Conservation (phyloP, 2,329 filamentous ascomycete genomes). For the Pseudocercospora pini-densiflorae region DNA sequence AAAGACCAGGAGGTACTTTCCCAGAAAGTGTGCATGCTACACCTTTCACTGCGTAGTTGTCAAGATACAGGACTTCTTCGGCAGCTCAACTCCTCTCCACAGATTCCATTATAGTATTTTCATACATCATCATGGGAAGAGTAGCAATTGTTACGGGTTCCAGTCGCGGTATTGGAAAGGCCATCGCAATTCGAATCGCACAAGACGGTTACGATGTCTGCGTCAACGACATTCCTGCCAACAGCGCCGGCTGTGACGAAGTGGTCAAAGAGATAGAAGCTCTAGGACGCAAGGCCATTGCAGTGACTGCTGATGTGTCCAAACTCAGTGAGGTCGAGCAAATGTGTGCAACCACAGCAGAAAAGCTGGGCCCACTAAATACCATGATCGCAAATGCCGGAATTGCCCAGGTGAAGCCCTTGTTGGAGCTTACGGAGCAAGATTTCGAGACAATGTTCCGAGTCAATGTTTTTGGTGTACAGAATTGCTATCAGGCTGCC, state of each 20-base stretch:
- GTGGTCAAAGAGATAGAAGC: constrained; percentile 57
- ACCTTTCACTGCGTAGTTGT: background rate
- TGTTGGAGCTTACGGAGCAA: constrained; percentile 61
- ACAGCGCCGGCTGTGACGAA: constrained; percentile 58
- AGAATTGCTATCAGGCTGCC: constrained; percentile 67
- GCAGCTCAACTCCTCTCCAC: background rate
- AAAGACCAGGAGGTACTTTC: background rate
- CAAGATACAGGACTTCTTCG: background rate
- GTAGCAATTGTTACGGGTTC: constrained; percentile 44
- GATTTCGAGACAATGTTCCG: constrained; percentile 65
- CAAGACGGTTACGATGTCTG: constrained; percentile 69
- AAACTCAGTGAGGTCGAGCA: constrained; percentile 56
- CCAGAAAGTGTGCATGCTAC: background rate
- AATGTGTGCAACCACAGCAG: constrained; percentile 58
- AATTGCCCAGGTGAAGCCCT: constrained; percentile 61
- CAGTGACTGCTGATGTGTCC: constrained; percentile 66
- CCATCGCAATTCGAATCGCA: constrained; percentile 67
- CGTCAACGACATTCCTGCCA: constrained; percentile 64
- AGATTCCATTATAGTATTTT: background rate
- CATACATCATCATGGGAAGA: constrained; percentile 10
- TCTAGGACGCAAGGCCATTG: constrained; percentile 55
- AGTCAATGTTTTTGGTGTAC: constrained; percentile 68
- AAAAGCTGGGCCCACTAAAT: constrained; percentile 58
- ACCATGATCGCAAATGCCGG: constrained; percentile 66
- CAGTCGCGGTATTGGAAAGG: constrained; percentile 55